These are phyloP conservation scores for Globisporangium okanoganense DNA, from an alignment of 352 stramenopile genomes.

Conservation along the genomic window DNA sequence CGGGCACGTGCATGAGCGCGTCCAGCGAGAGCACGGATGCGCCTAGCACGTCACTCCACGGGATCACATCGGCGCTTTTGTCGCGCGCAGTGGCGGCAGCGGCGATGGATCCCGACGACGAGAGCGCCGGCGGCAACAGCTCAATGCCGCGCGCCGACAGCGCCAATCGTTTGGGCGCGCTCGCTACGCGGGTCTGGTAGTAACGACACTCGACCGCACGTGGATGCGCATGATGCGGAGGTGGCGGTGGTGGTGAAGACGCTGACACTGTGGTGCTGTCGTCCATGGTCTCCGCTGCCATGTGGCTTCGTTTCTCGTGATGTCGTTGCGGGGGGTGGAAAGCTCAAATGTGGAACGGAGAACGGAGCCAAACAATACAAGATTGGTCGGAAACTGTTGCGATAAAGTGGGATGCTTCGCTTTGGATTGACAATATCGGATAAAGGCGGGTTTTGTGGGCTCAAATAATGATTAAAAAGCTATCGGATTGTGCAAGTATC, in stretches of 20 bases:
- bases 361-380: not conserved
- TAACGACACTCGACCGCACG: conserved; percentile 12
- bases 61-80: conserved; percentile 7
- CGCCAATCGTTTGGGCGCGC: conserved; percentile 5
- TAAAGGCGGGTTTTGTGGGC: too few relatives aligned
- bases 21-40: conserved; percentile 6
- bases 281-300: not conserved
- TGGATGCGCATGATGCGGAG: not conserved
- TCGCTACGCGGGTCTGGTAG: conserved; percentile 13
- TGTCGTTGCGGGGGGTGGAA: not conserved
- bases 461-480: too few relatives aligned
- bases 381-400: not conserved
- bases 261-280: not conserved
- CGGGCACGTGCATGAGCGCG: conserved; percentile 3
- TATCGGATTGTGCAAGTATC: too few relatives aligned
- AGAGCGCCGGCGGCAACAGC: not conserved
- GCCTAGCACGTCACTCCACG: conserved; percentile 12
- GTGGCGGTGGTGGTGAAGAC: not conserved
- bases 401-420: not conserved
- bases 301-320: not conserved
- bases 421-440: too few relatives aligned
- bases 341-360: not conserved
- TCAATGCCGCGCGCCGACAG: conserved; percentile 11
- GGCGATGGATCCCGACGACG: not conserved
- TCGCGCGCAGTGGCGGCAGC: conserved; percentile 1